Evolutionary conservation across 768 basidiomycete species (phyloP).

Genomic region (Macrolepiota dolichaula): DNA sequence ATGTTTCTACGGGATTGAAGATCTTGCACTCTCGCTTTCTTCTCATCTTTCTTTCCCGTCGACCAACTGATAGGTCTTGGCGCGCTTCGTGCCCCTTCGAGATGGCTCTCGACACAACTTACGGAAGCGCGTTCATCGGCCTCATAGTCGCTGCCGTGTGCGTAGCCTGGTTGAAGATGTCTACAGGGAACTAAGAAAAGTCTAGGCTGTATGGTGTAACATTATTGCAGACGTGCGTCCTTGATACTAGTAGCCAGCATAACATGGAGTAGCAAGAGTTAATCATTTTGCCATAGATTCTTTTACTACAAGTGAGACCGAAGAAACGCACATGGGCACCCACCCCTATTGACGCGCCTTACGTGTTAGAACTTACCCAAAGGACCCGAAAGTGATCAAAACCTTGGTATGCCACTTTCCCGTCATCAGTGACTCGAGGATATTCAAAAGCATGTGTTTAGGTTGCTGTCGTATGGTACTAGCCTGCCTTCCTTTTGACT

Average conservation of each 20-base stretch:
- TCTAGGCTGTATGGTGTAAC: constrained; percentile 45
- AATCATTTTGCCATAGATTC: constrained; percentile 23
- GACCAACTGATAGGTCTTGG: background rate
- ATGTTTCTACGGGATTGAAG: background rate
- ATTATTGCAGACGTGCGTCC: constrained; percentile 37
- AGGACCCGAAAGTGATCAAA: constrained; percentile 36
- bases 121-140: constrained; percentile 44
- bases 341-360: background rate
- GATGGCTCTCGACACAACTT: constrained; percentile 35
- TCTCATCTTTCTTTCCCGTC: background rate
- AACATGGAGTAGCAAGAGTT: background rate
- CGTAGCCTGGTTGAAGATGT: constrained; percentile 13
- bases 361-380: constrained; percentile 31
- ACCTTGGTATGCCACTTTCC: constrained; percentile 27
- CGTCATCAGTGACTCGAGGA: background rate
- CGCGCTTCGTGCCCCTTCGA: background rate
- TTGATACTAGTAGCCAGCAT: background rate
- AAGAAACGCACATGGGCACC: background rate
- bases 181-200: background rate
- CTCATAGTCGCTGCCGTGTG: constrained; percentile 42
- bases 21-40: background rate
- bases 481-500: background rate
- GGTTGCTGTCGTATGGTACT: constrained; percentile 10
- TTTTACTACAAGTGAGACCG: constrained; percentile 36
- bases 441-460: background rate